Evolutionary conservation across 1,139 yeast species (phyloP).

Genomic region (Scheffersomyces titani): DNA sequence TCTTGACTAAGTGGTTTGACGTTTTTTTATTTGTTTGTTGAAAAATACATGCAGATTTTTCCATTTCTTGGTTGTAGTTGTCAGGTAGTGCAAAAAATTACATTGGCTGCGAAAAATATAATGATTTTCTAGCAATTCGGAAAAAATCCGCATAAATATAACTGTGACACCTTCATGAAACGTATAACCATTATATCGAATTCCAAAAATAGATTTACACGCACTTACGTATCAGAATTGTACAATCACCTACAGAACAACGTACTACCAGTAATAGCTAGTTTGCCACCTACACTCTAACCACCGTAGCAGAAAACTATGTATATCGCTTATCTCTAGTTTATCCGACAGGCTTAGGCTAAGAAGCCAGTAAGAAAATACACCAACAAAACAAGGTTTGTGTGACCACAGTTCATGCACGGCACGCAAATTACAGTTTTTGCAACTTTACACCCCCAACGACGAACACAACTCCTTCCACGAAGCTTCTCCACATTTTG

Average conservation of each 20-base stretch:
- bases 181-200: background rate
- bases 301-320: background rate
- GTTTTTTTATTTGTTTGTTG: background rate
- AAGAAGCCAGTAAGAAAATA: background rate
- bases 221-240: background rate
- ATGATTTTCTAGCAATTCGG: background rate
- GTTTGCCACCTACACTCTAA: background rate
- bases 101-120: background rate
- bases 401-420: background rate
- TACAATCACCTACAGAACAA: background rate
- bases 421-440: background rate
- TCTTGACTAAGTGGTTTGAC: background rate
- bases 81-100: background rate
- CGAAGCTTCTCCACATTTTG: background rate
- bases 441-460: background rate
- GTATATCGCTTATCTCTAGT: background rate
- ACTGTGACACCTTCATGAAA: background rate
- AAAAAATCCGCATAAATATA: background rate
- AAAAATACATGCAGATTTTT: background rate
- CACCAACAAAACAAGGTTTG: background rate
- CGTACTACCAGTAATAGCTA: background rate
- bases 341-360: background rate
- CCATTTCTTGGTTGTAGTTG: background rate
- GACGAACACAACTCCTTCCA: background rate
- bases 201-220: background rate